These are phyloP conservation scores for Gomphus sp. DNA, from an alignment of 1,284 basidiomycete genomes.

Conservation along the genomic window DNA sequence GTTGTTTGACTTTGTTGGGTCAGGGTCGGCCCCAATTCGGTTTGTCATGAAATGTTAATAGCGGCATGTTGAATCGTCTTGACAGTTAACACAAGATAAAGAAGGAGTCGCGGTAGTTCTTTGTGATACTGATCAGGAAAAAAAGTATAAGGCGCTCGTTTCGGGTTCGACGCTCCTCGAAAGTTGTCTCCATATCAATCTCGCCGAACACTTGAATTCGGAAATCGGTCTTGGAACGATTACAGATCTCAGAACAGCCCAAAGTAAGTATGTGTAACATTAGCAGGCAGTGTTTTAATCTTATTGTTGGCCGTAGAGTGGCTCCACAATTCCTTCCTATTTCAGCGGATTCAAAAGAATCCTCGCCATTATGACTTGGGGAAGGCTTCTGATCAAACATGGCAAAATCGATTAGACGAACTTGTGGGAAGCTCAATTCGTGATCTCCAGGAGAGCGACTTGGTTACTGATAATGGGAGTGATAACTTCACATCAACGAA, in stretches of 20 bases:
- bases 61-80: conserved; percentile 6
- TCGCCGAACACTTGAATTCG: conserved; percentile 87
- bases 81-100: conserved; percentile 39
- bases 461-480: conserved; percentile 31
- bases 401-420: conserved; percentile 61
- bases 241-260: conserved; percentile 54
- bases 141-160: conserved; percentile 58
- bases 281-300: not conserved
- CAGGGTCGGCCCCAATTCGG: conserved; percentile 93
- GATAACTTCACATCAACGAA: conserved; percentile 48
- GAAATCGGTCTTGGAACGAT: conserved; percentile 86
- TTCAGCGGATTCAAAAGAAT: conserved; percentile 76
- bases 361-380: conserved; percentile 65
- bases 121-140: conserved; percentile 65
- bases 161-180: conserved; percentile 71
- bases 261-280: conserved; percentile 17
- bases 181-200: conserved; percentile 74
- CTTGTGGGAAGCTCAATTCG: conserved; percentile 60
- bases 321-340: conserved; percentile 77
- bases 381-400: conserved; percentile 49
- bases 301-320: conserved; percentile 34
- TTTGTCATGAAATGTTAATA: conserved; percentile 17
- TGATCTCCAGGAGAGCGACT: conserved; percentile 45
- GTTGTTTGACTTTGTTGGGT: not conserved
- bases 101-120: conserved; percentile 74